These are phyloP conservation scores for Scenedesmus sp. DNA, from an alignment of 163 green algal species.

Conservation along the genomic window DNA sequence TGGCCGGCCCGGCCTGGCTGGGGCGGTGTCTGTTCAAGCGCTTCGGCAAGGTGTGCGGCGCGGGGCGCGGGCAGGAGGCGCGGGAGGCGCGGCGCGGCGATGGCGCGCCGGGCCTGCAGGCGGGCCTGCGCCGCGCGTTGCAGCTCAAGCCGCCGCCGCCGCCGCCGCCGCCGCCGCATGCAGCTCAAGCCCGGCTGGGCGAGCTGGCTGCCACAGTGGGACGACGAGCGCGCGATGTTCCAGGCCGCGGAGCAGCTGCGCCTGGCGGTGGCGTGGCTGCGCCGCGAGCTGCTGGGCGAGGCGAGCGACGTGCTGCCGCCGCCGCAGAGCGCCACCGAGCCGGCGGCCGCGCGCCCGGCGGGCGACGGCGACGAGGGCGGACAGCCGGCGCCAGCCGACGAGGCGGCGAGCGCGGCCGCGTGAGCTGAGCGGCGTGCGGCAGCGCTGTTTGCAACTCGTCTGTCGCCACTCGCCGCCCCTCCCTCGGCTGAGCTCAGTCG, in stretches of 20 bases:
- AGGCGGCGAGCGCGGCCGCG: not conserved
- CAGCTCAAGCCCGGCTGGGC: slow-evolving; percentile 38
- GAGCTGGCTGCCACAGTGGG: slow-evolving; percentile 37
- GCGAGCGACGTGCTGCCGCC: slow-evolving; percentile 9
- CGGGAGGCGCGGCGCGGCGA: no score
- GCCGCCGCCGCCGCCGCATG: no score
- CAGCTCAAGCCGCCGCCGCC: no score
- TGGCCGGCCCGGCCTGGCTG: not conserved
- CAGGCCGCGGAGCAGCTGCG: slow-evolving; percentile 26
- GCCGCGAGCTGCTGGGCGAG: slow-evolving; percentile 23
- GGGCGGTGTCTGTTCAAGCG: slow-evolving; percentile 27
- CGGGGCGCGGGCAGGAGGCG: no score
- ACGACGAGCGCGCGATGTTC: slow-evolving; percentile 16
- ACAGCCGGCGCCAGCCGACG: not conserved
- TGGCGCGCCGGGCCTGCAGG: no score
- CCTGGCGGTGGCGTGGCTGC: slow-evolving; percentile 4
- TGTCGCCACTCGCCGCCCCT: no score
- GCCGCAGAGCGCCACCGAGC: not conserved
- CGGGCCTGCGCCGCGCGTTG: no score
- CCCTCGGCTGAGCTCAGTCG: no score
- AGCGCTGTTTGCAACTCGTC: no score
- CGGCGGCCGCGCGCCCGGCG: slow-evolving; percentile 12
- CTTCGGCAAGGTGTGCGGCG: slow-evolving; percentile 26
- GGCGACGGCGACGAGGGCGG: no score
- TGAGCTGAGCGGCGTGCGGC: not conserved